phyloP scores from a whole-genome alignment of 352 stramenopile genomes.

The Pythium brassicae region DNA sequence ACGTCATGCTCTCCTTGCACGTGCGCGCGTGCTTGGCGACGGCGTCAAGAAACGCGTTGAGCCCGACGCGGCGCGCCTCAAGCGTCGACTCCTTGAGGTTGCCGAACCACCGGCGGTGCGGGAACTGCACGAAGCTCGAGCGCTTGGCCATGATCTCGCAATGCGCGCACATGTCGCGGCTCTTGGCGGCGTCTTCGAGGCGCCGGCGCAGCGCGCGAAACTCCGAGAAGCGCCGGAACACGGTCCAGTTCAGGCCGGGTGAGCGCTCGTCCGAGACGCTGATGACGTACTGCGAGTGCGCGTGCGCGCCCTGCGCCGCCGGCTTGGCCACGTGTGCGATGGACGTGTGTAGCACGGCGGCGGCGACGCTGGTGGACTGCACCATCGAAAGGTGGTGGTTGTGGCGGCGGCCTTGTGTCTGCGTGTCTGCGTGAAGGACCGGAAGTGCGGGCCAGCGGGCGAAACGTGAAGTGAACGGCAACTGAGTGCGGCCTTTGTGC shows the following conservation, averaged over 20 bases:
- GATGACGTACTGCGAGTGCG: slow-evolving; percentile 81
- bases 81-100: slow-evolving; percentile 74
- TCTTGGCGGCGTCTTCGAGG: slow-evolving; percentile 58
- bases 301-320: slow-evolving; percentile 45
- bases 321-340: slow-evolving; percentile 80
- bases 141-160: slow-evolving; percentile 79
- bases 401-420: not conserved
- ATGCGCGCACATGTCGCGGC: slow-evolving; percentile 65
- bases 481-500: not conserved
- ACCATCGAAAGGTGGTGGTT: slow-evolving; percentile 7
- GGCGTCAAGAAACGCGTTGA: slow-evolving; percentile 74
- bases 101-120: slow-evolving; percentile 65
- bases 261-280: slow-evolving; percentile 79
- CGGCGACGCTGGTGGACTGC: slow-evolving; percentile 5
- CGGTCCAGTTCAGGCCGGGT: slow-evolving; percentile 65
- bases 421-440: not conserved
- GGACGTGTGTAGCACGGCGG: slow-evolving; percentile 62
- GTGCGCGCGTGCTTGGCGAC: slow-evolving; percentile 75
- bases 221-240: slow-evolving; percentile 83
- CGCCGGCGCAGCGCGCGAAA: slow-evolving; percentile 71
- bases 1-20: slow-evolving; percentile 65
- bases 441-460: not conserved
- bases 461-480: too few relatives aligned
- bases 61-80: slow-evolving; percentile 60
- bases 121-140: slow-evolving; percentile 81